These are phyloP conservation scores for Filobasidium uniguttulatum DNA, from an alignment of 1,284 basidiomycete genomes.

Conservation along the genomic window DNA sequence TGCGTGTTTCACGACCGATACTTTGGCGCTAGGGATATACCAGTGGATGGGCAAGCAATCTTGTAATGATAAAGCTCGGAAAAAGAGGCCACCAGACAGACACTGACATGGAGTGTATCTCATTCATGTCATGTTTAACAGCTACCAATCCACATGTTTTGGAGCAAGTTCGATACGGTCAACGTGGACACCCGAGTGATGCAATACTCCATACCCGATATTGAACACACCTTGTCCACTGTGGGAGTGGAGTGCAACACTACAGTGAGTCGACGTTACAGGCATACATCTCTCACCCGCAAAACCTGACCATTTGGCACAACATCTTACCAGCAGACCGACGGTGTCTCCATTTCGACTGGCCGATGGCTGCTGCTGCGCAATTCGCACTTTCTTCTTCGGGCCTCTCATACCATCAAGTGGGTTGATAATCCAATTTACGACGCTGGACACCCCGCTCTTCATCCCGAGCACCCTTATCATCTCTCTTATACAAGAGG, in stretches of 20 bases:
- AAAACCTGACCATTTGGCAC: not conserved
- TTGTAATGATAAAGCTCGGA: too few species aligned
- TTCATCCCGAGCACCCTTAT: not conserved
- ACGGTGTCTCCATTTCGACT: constrained; percentile 7
- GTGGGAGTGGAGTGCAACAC: constrained; percentile 15
- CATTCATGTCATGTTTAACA: too few species aligned
- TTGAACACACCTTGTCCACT: constrained; percentile 11
- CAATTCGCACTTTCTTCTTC: constrained; percentile 10
- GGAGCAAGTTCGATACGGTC: constrained; percentile 8
- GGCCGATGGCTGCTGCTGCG: constrained; percentile 13
- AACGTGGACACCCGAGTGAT: not conserved
- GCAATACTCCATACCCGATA: constrained; percentile 3
- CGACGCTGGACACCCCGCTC: not conserved
- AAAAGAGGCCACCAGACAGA: too few species aligned
- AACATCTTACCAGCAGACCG: not conserved
- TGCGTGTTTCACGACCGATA: not conserved
- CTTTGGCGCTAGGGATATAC: not conserved
- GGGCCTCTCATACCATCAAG: constrained; percentile 10
- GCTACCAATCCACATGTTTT: constrained; percentile 6
- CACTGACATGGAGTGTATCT: too few species aligned
- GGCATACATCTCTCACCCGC: not conserved
- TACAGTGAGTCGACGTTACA: constrained; percentile 2
- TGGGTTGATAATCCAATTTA: constrained; percentile 10
- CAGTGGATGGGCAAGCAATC: not conserved
- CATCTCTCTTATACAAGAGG: not conserved